Evolutionary conservation across 129 eudicot species (phyloP).

Genomic region (Apium graveolens): DNA sequence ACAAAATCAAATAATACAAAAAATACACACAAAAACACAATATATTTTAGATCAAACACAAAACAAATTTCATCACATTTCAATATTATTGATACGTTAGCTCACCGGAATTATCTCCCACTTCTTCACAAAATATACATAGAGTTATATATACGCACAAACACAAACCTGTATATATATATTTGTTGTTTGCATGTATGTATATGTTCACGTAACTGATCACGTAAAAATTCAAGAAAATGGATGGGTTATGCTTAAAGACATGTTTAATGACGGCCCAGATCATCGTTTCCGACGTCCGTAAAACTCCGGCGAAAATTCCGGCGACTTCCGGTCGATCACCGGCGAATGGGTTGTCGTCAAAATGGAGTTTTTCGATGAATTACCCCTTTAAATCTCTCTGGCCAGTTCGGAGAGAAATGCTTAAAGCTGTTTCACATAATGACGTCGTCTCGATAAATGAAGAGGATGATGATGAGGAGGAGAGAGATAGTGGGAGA

Average conservation of each 20-base stretch:
- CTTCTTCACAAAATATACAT: not conserved
- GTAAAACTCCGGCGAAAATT: slow-evolving; percentile 17
- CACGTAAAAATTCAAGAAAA: slow-evolving; percentile 4
- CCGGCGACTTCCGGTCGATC: slow-evolving; percentile 36
- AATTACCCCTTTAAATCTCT: slow-evolving; percentile 61
- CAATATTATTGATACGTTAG: not conserved
- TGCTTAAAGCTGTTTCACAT: slow-evolving; percentile 46
- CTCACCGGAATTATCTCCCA: not conserved
- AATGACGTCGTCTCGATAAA: slow-evolving; percentile 60
- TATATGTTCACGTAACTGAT: not conserved
- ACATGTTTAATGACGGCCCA: slow-evolving; percentile 51
- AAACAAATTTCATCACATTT: not conserved
- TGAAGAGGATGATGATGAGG: slow-evolving; percentile 23
- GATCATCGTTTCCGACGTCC: slow-evolving; percentile 40
- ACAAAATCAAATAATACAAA: not conserved
- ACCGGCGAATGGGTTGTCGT: slow-evolving; percentile 19
- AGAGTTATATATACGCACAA: not conserved
- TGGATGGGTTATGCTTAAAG: slow-evolving; percentile 62
- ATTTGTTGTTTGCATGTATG: not conserved
- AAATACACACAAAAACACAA: not conserved
- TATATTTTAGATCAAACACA: not conserved
- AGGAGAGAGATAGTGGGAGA: slow-evolving; percentile 4
- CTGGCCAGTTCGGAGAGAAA: slow-evolving; percentile 37
- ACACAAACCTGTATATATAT: not conserved
- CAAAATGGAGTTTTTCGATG: slow-evolving; percentile 56